Percentiles rank a stretch among this genome's conserved stretches.
phyloP scores from a whole-genome alignment of 78 protist species.

The Emiliania huxleyi region DNA sequence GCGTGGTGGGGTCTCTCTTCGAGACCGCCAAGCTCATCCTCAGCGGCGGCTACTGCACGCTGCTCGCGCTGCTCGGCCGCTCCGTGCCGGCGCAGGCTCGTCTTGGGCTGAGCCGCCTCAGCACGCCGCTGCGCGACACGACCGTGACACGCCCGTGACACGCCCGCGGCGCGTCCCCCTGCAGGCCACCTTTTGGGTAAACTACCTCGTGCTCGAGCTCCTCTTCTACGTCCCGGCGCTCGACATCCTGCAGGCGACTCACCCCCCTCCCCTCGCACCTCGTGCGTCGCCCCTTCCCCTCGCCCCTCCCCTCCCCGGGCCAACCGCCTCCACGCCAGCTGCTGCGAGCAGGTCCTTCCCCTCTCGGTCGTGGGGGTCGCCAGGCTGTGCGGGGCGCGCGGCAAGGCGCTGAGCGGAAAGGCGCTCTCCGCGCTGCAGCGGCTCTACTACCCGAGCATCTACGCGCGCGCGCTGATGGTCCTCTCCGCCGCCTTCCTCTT shows the following conservation, averaged over 20 bases:
- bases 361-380: neutral
- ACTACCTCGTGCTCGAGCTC: neutral
- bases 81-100: neutral
- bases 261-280: too few relatives aligned
- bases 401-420: neutral
- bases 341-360: neutral
- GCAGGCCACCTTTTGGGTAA: neutral
- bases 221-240: neutral
- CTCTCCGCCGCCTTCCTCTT: neutral
- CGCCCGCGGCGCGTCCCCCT: too few relatives aligned
- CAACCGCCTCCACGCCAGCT: too few relatives aligned
- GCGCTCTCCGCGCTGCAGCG: neutral
- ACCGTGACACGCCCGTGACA: too few relatives aligned
- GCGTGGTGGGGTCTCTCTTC: neutral
- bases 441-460: neutral
- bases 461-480: neutral
- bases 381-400: neutral
- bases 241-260: neutral
- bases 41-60: neutral
- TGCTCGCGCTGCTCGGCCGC: neutral
- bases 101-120: neutral
- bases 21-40: neutral
- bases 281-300: too few relatives aligned
- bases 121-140: too few relatives aligned
- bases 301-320: too few relatives aligned